Conservation (phyloP, 805 yeast species). For the Candida loeiensis region DNA sequence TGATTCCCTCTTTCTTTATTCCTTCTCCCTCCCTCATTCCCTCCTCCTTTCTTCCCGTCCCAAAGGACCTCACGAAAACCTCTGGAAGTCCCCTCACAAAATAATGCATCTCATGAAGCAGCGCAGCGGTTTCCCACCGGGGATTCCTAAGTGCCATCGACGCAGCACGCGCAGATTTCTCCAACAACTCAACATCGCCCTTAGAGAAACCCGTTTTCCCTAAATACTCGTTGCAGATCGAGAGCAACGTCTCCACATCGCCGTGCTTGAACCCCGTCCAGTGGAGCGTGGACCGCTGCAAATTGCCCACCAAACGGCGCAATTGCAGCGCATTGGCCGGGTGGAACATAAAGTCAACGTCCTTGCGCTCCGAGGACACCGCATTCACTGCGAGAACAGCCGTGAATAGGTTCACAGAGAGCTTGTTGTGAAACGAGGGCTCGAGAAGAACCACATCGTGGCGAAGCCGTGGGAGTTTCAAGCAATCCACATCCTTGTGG, state of each 20-base stretch:
- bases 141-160: slow-evolving; percentile 48
- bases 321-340: slow-evolving; percentile 52
- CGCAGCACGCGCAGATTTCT: slow-evolving; percentile 44
- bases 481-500: slow-evolving; percentile 48
- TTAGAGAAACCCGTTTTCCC: slow-evolving; percentile 33
- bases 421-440: slow-evolving; percentile 60
- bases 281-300: slow-evolving; percentile 65
- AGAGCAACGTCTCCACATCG: slow-evolving; percentile 52
- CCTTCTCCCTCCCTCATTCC: not conserved
- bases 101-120: slow-evolving; percentile 65
- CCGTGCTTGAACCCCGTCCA: slow-evolving; percentile 70
- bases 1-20: no score
- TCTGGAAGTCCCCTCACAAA: slow-evolving; percentile 46
- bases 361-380: slow-evolving; percentile 66
- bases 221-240: slow-evolving; percentile 44
- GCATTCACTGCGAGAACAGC: slow-evolving; percentile 71
- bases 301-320: slow-evolving; percentile 53
- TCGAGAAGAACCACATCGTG: slow-evolving; percentile 56
- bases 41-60: slow-evolving; percentile 40
- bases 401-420: slow-evolving; percentile 60
- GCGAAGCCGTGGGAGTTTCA: slow-evolving; percentile 54
- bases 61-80: slow-evolving; percentile 37
- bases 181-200: slow-evolving; percentile 41
- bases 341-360: slow-evolving; percentile 69
- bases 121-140: slow-evolving; percentile 56